Conservation (phyloP, 306 rosid species). For the Spatholobus suberectus region DNA sequence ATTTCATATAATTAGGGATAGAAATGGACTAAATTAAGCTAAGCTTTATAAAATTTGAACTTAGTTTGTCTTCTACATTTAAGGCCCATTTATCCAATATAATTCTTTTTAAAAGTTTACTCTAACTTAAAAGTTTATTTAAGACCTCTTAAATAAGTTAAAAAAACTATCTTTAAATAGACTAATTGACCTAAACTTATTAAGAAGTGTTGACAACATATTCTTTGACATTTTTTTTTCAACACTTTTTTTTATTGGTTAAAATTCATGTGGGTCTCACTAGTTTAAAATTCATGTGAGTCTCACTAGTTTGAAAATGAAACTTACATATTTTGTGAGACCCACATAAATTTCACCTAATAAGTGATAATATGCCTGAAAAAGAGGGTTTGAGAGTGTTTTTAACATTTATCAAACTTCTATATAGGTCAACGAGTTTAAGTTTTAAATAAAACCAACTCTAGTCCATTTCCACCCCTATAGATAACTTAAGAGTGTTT, state of each 20-base stretch:
- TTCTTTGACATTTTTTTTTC: neutral
- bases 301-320: neutral
- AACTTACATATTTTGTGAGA: neutral
- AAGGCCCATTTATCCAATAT: too few species aligned
- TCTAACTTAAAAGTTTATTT: too few species aligned
- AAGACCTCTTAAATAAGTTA: neutral
- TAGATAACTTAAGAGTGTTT: too few species aligned
- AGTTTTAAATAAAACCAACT: too few species aligned
- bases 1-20: neutral
- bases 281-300: neutral
- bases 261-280: neutral
- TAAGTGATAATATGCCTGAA: too few species aligned
- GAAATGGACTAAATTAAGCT: neutral
- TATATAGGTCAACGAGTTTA: too few species aligned
- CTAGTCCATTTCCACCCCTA: too few species aligned
- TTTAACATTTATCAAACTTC: neutral
- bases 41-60: neutral
- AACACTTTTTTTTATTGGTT: neutral
- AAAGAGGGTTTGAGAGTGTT: too few species aligned
- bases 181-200: neutral
- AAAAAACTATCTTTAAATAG: too few species aligned
- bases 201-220: neutral
- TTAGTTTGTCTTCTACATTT: too few species aligned
- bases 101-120: too few species aligned
- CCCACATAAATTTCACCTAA: too few species aligned